phyloP scores from a whole-genome alignment of 2,329 filamentous ascomycete species.

The Apiospora kogelbergensis region DNA sequence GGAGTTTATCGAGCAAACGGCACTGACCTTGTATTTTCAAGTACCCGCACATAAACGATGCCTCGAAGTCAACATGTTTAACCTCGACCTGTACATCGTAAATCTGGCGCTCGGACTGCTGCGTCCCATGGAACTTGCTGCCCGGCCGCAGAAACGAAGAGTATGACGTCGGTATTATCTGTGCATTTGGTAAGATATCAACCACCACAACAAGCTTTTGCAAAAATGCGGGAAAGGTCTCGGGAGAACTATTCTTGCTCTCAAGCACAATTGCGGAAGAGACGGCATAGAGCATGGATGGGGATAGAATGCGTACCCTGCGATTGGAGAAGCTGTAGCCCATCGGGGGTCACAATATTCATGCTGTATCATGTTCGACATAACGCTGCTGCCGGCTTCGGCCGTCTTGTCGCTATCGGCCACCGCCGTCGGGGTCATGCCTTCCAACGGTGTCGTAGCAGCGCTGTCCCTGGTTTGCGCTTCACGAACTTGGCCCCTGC shows the following conservation, averaged over 20 bases:
- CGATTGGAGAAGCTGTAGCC: conserved; percentile 2
- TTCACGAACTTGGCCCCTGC: background rate
- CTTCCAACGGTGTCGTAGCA: background rate
- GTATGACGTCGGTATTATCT: conserved; percentile 76
- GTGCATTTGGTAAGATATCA: conserved; percentile 8
- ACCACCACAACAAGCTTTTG: background rate
- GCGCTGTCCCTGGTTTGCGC: background rate
- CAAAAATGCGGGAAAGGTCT: background rate
- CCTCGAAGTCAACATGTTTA: conserved; percentile 90
- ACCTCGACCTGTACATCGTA: conserved; percentile 98
- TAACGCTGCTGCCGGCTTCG: background rate
- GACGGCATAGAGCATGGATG: background rate
- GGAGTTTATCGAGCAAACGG: background rate
- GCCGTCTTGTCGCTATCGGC: background rate
- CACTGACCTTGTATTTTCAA: conserved; percentile 84
- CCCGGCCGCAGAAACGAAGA: conserved; percentile 86
- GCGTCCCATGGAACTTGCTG: conserved; percentile 85
- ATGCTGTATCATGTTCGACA: background rate
- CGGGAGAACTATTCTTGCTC: background rate
- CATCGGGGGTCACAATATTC: background rate
- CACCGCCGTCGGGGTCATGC: background rate
- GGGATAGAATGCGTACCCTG: background rate
- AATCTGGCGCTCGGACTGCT: conserved; percentile 87
- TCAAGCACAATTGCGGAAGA: background rate
- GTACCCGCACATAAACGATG: conserved; percentile 94